Evolutionary conservation across 202 grass and related monocot species (phyloP).

Genomic region (Carex arenaria): DNA sequence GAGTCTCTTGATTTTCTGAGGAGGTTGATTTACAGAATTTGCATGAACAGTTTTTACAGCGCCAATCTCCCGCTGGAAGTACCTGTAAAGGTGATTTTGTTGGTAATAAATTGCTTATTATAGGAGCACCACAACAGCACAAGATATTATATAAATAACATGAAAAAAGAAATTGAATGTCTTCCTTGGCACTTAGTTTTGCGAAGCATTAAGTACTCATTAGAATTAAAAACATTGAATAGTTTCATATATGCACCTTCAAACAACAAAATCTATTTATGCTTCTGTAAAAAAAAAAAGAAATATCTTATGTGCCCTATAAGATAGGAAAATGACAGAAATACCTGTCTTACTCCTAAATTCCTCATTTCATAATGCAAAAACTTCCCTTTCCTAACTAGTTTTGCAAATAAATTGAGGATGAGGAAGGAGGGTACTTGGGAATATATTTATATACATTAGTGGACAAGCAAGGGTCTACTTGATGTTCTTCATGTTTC

Average conservation of each 20-base stretch:
- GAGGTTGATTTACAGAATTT: slow-evolving; percentile 60
- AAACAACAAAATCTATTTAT: neutral
- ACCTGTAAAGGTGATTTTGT: slow-evolving; percentile 45
- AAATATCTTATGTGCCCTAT: neutral
- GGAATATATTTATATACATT: neutral
- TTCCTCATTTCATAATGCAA: neutral
- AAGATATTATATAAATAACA: slow-evolving; percentile 12
- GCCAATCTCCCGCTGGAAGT: slow-evolving; percentile 69
- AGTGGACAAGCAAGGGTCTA: neutral
- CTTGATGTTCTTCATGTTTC: neutral
- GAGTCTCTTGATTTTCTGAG: slow-evolving; percentile 31
- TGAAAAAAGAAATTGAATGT: neutral
- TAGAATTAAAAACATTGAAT: neutral
- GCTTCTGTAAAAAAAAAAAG: neutral
- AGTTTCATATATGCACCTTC: neutral
- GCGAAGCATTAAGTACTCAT: neutral
- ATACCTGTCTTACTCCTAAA: neutral
- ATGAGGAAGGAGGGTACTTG: neutral
- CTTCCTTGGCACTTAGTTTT: neutral
- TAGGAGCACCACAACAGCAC: neutral
- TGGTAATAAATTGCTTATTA: slow-evolving; percentile 1
- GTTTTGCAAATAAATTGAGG: neutral
- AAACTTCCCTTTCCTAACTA: neutral
- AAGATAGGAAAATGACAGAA: neutral
- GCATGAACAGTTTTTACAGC: slow-evolving; percentile 75